These are phyloP conservation scores for Mycena epipterygia DNA, from an alignment of 768 basidiomycete species.

Conservation along the genomic window DNA sequence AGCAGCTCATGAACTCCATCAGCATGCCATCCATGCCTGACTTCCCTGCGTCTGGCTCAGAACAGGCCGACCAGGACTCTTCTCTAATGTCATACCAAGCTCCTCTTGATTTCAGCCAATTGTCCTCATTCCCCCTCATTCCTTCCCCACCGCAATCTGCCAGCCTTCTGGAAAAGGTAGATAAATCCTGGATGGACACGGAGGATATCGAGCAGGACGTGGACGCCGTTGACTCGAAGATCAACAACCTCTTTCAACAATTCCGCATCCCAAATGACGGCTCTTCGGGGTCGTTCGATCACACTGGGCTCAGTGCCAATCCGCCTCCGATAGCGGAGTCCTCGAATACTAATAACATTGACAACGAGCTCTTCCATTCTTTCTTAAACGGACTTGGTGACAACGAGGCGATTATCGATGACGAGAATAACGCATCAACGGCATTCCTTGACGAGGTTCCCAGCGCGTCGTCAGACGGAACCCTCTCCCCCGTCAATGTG, in stretches of 20 bases:
- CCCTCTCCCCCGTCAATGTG: slow-evolving; percentile 17
- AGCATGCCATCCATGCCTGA: slow-evolving; percentile 50
- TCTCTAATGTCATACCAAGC: slow-evolving; percentile 45
- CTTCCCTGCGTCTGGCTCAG: slow-evolving; percentile 38
- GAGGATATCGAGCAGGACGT: slow-evolving; percentile 81
- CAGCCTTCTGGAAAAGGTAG: slow-evolving; percentile 55
- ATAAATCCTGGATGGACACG: slow-evolving; percentile 71
- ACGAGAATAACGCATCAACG: slow-evolving; percentile 27
- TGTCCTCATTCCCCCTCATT: slow-evolving; percentile 24
- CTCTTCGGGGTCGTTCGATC: slow-evolving; percentile 57
- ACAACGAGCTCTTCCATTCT: slow-evolving; percentile 39
- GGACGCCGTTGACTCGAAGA: slow-evolving; percentile 73
- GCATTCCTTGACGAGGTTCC: slow-evolving; percentile 42
- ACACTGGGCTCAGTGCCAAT: slow-evolving; percentile 38
- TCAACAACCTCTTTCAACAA: slow-evolving; percentile 79
- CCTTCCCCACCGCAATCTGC: slow-evolving; percentile 42
- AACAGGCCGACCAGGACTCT: slow-evolving; percentile 39
- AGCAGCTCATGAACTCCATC: slow-evolving; percentile 66
- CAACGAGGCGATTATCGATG: slow-evolving; percentile 8
- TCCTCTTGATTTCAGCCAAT: slow-evolving; percentile 37
- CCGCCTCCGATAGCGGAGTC: slow-evolving; percentile 33
- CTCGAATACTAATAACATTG: slow-evolving; percentile 25
- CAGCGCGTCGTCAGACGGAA: slow-evolving; percentile 33
- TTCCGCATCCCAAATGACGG: slow-evolving; percentile 57
- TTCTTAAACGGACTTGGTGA: slow-evolving; percentile 40